These are phyloP conservation scores for Coemansia sp. DNA, from an alignment of 192 early-diverging fungal species.

Conservation along the genomic window DNA sequence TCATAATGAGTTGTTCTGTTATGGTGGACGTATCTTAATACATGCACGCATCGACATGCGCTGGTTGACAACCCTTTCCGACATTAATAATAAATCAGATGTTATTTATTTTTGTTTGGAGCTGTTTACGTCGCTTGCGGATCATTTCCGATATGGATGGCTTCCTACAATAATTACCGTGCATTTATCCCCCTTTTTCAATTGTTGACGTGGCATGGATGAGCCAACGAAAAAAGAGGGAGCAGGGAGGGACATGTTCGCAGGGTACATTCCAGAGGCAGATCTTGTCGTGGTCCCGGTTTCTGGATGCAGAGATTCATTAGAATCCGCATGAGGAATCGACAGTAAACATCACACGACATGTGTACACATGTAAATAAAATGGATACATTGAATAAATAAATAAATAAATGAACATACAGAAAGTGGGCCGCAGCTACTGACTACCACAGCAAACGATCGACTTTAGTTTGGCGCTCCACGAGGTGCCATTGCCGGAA, in stretches of 20 bases:
- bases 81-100: not conserved
- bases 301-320: not conserved
- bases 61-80: not conserved
- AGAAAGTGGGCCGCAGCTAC: not conserved
- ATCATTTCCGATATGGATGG: not conserved
- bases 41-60: not conserved
- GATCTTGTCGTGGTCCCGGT: not conserved
- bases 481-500: slow-evolving; percentile 18
- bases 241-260: not conserved
- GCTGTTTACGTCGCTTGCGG: not conserved
- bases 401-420: slow-evolving; percentile 5
- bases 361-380: not conserved
- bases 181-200: not conserved
- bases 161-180: not conserved
- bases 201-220: not conserved
- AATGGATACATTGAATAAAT: slow-evolving; percentile 12
- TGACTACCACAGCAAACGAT: slow-evolving; percentile 37
- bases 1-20: not conserved
- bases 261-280: slow-evolving; percentile 1
- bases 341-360: slow-evolving; percentile 5
- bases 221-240: not conserved
- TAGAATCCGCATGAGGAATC: not conserved
- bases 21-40: not conserved
- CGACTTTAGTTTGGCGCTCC: slow-evolving; percentile 22
- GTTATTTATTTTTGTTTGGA: not conserved